Conservation (phyloP, 1,284 basidiomycete species). For the Cryptococcus sp. region DNA sequence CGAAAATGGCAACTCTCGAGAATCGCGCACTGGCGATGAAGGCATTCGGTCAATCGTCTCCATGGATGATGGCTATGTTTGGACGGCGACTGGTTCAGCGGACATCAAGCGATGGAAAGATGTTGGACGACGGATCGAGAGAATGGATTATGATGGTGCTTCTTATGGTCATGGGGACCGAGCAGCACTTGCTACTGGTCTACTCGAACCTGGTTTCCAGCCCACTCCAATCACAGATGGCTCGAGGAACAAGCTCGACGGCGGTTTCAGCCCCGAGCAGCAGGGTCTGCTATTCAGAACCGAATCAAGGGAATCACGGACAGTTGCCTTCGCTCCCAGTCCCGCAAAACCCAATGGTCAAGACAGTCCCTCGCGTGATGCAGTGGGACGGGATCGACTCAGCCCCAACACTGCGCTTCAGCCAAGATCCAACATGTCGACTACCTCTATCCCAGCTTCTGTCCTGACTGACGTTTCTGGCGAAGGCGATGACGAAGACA, state of each 20-base stretch:
- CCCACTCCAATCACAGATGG: constrained; percentile 14
- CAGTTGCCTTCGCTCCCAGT: constrained; percentile 38
- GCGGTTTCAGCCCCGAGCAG: not conserved
- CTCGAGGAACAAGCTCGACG: constrained; percentile 21
- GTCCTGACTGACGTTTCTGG: constrained; percentile 27
- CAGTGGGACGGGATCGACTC: constrained; percentile 6
- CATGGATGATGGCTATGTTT: constrained; percentile 79
- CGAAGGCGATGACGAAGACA: constrained; percentile 17
- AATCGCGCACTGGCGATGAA: constrained; percentile 52
- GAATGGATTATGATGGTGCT: constrained; percentile 44
- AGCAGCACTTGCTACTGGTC: not conserved
- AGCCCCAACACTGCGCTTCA: not conserved
- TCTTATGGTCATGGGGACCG: constrained; percentile 9
- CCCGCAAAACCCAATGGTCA: constrained; percentile 13
- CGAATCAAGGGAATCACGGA: constrained; percentile 30
- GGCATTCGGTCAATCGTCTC: constrained; percentile 81
- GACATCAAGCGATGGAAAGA: constrained; percentile 76
- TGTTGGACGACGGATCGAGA: constrained; percentile 44
- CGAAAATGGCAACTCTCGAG: not conserved
- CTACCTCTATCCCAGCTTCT: constrained; percentile 27
- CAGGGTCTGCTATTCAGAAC: constrained; percentile 16
- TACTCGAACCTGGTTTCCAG: constrained; percentile 18
- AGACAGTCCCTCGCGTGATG: not conserved
- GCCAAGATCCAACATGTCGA: constrained; percentile 20
- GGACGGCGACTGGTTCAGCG: constrained; percentile 83